Evolutionary conservation across 257 asterid species (phyloP).

Genomic region (Solanum gracilifrons): DNA sequence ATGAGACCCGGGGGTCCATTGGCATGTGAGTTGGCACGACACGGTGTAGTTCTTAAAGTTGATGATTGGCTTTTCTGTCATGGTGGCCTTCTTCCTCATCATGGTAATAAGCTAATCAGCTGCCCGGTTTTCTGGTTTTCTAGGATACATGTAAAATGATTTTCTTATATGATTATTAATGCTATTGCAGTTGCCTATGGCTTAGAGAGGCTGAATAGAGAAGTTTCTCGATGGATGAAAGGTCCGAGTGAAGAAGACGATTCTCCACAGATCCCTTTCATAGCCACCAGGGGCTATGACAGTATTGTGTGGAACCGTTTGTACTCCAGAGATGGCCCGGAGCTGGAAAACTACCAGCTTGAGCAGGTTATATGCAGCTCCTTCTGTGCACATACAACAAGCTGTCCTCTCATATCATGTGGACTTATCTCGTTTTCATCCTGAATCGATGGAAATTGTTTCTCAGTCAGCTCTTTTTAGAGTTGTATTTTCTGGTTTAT

Average conservation of each 20-base stretch:
- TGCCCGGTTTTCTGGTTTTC: neutral
- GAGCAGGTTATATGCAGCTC: constrained; percentile 34
- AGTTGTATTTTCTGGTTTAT: neutral
- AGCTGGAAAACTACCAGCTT: constrained; percentile 56
- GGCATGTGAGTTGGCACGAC: constrained; percentile 75
- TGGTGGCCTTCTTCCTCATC: constrained; percentile 98
- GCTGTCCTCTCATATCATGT: neutral
- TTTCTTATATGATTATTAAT: neutral
- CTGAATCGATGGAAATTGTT: neutral
- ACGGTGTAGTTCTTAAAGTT: constrained; percentile 74
- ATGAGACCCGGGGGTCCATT: constrained; percentile 87
- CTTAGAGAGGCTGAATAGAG: constrained; percentile 66
- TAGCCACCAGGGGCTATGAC: constrained; percentile 88
- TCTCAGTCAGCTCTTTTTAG: neutral
- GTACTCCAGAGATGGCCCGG: constrained; percentile 59
- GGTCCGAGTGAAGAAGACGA: constrained; percentile 38
- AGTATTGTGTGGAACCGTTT: constrained; percentile 98
- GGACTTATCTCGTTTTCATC: neutral
- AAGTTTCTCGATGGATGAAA: constrained; percentile 88
- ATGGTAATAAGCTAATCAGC: constrained; percentile 35
- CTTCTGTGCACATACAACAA: neutral
- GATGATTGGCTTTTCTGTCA: constrained; percentile 96
- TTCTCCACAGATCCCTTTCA: constrained; percentile 50
- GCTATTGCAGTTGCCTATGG: constrained; percentile 71
- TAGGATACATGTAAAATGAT: neutral